Evolutionary conservation across 371 early-diverging fungal genomes (phyloP).

Genomic region (Rhizopus delemar): DNA sequence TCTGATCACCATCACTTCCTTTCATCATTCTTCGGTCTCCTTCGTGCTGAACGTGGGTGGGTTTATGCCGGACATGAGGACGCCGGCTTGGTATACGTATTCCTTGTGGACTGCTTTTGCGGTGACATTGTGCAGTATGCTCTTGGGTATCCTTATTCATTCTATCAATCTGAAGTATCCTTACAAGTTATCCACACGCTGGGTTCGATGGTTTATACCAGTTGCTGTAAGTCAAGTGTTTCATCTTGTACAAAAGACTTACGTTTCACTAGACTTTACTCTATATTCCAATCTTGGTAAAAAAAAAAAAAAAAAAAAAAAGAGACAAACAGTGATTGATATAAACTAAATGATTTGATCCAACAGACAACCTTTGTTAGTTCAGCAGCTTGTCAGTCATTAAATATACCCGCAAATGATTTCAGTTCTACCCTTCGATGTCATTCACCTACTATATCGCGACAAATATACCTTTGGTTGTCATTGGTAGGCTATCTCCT

Average conservation of each 20-base stretch:
- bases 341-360: not conserved
- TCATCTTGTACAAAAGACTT: not conserved
- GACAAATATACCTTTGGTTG: constrained; percentile 60
- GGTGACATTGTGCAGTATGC: constrained; percentile 23
- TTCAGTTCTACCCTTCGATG: constrained; percentile 54
- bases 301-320: not conserved
- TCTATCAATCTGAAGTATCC: constrained; percentile 34
- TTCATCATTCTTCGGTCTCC: constrained; percentile 16
- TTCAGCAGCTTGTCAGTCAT: constrained; percentile 62
- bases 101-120: constrained; percentile 44
- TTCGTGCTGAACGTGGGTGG: constrained; percentile 40
- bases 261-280: constrained; percentile 29
- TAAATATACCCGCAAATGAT: constrained; percentile 44
- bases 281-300: constrained; percentile 41
- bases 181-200: constrained; percentile 43
- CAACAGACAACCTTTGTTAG: constrained; percentile 58
- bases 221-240: constrained; percentile 40
- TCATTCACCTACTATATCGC: constrained; percentile 46
- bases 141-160: constrained; percentile 35
- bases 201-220: constrained; percentile 59
- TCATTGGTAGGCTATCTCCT: constrained; percentile 63
- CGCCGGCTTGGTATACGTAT: constrained; percentile 49
- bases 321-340: not conserved
- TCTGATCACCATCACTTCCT: constrained; percentile 38
- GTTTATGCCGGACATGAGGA: constrained; percentile 46